Percentiles rank a stretch among this genome's conserved stretches.
Evolutionary conservation across 2,329 filamentous ascomycete genomes (phyloP).

Genomic region (Cercospora sp.): DNA sequence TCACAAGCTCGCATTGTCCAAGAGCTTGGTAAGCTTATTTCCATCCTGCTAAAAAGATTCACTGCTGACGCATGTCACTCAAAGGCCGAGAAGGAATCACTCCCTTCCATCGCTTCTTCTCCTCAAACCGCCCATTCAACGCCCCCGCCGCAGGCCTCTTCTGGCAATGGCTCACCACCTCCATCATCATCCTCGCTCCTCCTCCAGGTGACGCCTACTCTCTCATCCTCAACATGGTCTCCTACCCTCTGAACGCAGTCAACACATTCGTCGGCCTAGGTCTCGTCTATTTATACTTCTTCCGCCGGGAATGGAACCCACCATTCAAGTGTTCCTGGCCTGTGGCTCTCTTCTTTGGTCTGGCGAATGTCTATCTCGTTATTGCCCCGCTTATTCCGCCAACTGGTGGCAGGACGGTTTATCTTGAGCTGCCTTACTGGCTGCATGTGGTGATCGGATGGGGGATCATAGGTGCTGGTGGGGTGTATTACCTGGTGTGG

Average conservation of each 20-base stretch:
- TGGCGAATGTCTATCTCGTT: slow-evolving; percentile 42
- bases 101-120: slow-evolving; percentile 62
- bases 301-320: slow-evolving; percentile 58
- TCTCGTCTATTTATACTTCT: slow-evolving; percentile 60
- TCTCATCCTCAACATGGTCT: slow-evolving; percentile 68
- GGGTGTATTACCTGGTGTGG: slow-evolving; percentile 12
- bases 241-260: slow-evolving; percentile 64
- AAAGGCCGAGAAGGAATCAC: slow-evolving; percentile 54
- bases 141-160: slow-evolving; percentile 61
- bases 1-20: slow-evolving; percentile 58
- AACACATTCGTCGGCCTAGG: slow-evolving; percentile 59
- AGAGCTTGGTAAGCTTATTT: slow-evolving; percentile 56
- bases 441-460: slow-evolving; percentile 48
- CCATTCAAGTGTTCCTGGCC: slow-evolving; percentile 66
- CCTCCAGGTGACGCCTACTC: slow-evolving; percentile 65
- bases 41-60: too few relatives aligned
- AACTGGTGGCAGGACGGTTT: slow-evolving; percentile 41
- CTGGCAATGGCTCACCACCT: slow-evolving; percentile 56
- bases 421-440: slow-evolving; percentile 47
- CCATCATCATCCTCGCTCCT: slow-evolving; percentile 61
- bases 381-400: slow-evolving; percentile 47
- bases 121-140: slow-evolving; percentile 62
- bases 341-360: slow-evolving; percentile 53
- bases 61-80: not conserved
- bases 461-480: slow-evolving; percentile 32